Conservation (phyloP, 306 rosid genomes). For the Prunus armeniaca region DNA sequence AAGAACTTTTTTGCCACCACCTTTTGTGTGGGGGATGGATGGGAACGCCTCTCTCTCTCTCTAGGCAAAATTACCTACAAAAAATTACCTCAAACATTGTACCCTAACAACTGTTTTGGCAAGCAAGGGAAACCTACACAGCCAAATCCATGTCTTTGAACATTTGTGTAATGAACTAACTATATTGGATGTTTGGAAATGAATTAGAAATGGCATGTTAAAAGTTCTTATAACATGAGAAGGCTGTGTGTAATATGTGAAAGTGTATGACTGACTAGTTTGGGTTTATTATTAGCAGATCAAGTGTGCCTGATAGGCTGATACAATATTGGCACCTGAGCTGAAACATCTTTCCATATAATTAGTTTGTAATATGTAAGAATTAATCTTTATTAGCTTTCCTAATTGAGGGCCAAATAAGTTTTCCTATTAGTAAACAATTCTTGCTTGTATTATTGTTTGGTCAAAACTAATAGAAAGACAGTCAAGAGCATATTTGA, state of each 20-base stretch:
- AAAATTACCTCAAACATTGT: slow-evolving; percentile 12
- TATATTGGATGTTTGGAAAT: background rate
- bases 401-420: slow-evolving; percentile 40
- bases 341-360: background rate
- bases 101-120: slow-evolving; percentile 14
- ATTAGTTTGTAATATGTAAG: slow-evolving; percentile 4
- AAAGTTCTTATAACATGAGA: too few relatives aligned
- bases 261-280: too few relatives aligned
- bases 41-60: slow-evolving; percentile 28
- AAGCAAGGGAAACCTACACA: slow-evolving; percentile 3
- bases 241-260: too few relatives aligned
- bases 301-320: too few relatives aligned
- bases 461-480: slow-evolving; percentile 54
- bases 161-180: background rate
- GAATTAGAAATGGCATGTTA: background rate
- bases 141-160: slow-evolving; percentile 1
- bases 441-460: slow-evolving; percentile 19
- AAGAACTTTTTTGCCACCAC: slow-evolving; percentile 90
- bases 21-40: slow-evolving; percentile 72
- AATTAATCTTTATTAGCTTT: slow-evolving; percentile 9
- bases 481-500: slow-evolving; percentile 63
- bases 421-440: slow-evolving; percentile 24
- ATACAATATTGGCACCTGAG: too few relatives aligned
- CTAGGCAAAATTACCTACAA: slow-evolving; percentile 19
- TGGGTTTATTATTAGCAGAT: too few relatives aligned